Conservation (phyloP, 2,329 filamentous ascomycete species). For the Harringtonia aguacate region DNA sequence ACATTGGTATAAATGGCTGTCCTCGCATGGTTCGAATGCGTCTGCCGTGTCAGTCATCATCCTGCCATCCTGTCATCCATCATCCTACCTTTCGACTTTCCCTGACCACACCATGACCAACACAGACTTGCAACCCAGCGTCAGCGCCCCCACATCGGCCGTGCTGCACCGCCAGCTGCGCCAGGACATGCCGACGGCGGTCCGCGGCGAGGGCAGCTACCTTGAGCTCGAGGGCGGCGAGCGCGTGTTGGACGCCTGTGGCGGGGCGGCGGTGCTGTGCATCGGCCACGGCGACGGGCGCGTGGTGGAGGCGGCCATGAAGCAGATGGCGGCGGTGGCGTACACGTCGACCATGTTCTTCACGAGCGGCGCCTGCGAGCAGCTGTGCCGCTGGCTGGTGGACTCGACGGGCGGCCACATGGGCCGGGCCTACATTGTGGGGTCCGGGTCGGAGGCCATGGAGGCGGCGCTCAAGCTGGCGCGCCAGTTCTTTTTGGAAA, state of each 20-base stretch:
- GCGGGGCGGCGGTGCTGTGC: constrained; percentile 35
- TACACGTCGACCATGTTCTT: constrained; percentile 34
- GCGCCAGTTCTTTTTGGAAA: constrained; percentile 53
- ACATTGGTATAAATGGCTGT: too few relatives aligned
- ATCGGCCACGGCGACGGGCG: constrained; percentile 32
- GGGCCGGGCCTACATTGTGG: constrained; percentile 26
- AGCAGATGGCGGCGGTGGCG: constrained; percentile 27
- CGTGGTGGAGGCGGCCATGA: constrained; percentile 27
- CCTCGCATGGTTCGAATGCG: too few relatives aligned
- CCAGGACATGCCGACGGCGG: constrained; percentile 21
- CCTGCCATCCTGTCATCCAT: too few relatives aligned
- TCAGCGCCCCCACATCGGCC: constrained; percentile 16
- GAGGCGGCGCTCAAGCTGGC: constrained; percentile 56
- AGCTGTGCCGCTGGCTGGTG: constrained; percentile 25
- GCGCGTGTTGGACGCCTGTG: constrained; percentile 31
- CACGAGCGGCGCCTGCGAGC: constrained; percentile 26
- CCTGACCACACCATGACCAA: too few relatives aligned
- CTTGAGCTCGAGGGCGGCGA: constrained; percentile 28
- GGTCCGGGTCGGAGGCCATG: constrained; percentile 47
- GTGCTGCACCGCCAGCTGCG: constrained; percentile 27
- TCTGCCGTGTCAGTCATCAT: too few relatives aligned
- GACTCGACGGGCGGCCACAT: constrained; percentile 25
- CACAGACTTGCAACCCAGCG: too few relatives aligned
- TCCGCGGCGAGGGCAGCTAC: constrained; percentile 23
- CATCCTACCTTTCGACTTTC: too few relatives aligned